Percentiles rank a stretch among this genome's conserved stretches.
Conservation (phyloP, 1,284 basidiomycete species). For the Ganoderma resinaceum region DNA sequence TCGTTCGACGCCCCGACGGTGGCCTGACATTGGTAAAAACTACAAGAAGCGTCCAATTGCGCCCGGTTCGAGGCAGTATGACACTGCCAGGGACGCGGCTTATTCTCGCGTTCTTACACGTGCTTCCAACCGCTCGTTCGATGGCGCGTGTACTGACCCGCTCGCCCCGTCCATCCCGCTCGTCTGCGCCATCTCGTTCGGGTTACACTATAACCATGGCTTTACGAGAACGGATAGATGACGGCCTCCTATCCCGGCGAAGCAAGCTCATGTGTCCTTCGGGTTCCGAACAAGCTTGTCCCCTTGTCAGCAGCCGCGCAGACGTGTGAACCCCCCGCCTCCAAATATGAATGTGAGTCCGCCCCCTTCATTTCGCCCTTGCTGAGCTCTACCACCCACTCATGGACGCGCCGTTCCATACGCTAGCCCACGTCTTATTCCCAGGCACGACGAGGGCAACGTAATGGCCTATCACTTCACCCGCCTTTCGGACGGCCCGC, state of each 20-base stretch:
- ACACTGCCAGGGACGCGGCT: slow-evolving; percentile 1
- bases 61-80: slow-evolving; percentile 18
- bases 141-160: slow-evolving; percentile 3
- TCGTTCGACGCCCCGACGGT: neutral
- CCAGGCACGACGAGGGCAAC: slow-evolving; percentile 15
- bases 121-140: slow-evolving; percentile 15
- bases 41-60: neutral
- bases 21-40: neutral
- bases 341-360: slow-evolving; percentile 21
- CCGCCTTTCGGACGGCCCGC: slow-evolving; percentile 8
- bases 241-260: neutral
- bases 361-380: slow-evolving; percentile 17
- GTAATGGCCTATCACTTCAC: slow-evolving; percentile 19
- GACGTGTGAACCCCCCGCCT: slow-evolving; percentile 25
- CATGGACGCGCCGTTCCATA: slow-evolving; percentile 12
- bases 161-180: neutral
- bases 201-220: neutral
- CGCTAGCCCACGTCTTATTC: slow-evolving; percentile 10
- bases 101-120: neutral
- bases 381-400: slow-evolving; percentile 18
- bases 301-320: slow-evolving; percentile 26
- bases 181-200: neutral
- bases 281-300: slow-evolving; percentile 2
- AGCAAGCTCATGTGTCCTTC: neutral
- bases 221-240: slow-evolving; percentile 3